Base-by-base conservation (phyloP, 805 yeast genomes). In the Danielia reshetovae region DNA sequence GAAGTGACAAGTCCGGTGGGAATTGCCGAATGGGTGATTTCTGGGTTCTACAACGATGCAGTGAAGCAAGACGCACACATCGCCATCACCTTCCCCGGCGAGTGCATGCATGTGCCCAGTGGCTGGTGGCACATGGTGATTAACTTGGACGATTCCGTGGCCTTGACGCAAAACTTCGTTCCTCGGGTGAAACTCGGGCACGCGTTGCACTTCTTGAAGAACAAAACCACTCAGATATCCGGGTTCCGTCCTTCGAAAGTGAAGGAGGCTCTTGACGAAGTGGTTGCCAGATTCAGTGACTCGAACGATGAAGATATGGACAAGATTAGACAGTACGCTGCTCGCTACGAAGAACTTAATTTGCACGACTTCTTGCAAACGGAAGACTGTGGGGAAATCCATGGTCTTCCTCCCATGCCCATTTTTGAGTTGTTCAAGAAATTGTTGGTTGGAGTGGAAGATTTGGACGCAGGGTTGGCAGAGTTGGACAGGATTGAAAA, bases 51-150 rank as follows among this genome's bases (percentile, higher is more conserved):
- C 65, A 76, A 80, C 42, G 93, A 82, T 52, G 69, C 81, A 4
- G 59, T 76, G 13, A 72, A 69, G 39, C 52, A 81, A 29, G 70
- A 72, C 36, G 68, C 71, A 15, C 52, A 68, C 14, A 76, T 88
- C 14, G 93, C 86, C 0, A 66, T 88, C 10, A 83, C 94, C 0
- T 77, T 76, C 44, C 82, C 87, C 0, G 90, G 89, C 5, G 94
- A 89, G 54, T 81, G 87, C 40, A 74, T 87, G 70, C 77, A 83
- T 54, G 97, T 88, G 6, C 97, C 97, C 3, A 72, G 88, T n/a
- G 94, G 95, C 1, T 88, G 97, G 97, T 88, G 97, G 97, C 97
- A 88, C 65, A 67, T 79, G 30, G 97, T 89, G 19, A 85, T 88
- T n/a, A 88, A 88, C 49, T 51, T 88, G 9, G 84, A 81, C 38